Conservation (phyloP, 1,139 yeast species). For the Spencermartinsiella ligniputridi region DNA sequence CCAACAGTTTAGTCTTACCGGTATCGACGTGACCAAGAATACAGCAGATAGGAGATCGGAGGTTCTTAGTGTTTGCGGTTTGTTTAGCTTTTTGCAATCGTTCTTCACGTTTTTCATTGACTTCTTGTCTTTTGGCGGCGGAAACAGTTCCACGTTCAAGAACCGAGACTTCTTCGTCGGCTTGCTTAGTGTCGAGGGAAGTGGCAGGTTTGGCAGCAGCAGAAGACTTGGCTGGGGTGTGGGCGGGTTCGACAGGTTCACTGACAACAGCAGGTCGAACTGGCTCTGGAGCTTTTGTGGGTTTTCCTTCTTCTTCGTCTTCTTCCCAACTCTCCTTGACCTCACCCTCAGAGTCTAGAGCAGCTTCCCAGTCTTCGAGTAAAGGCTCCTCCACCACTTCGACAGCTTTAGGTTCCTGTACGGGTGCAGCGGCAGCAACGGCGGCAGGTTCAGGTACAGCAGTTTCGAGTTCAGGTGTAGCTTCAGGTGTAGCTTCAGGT, state of each 20-base stretch:
- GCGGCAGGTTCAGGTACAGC: constrained; percentile 22
- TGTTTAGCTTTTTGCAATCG: constrained; percentile 38
- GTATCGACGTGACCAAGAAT: constrained; percentile 99
- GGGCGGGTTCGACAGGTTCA: constrained; percentile 21
- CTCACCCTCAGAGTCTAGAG: constrained; percentile 37
- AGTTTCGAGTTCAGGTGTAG: too few relatives aligned
- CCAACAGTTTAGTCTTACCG: constrained; percentile 95
- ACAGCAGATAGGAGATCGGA: constrained; percentile 99
- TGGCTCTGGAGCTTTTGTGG: constrained; percentile 16
- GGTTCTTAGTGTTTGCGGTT: constrained; percentile 39
- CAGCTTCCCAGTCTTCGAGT: constrained; percentile 39
- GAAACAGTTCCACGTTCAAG: constrained; percentile 28
- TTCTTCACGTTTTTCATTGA: constrained; percentile 38
- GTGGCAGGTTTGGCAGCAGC: constrained; percentile 17
- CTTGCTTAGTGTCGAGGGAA: constrained; percentile 27
- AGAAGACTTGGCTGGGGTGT: constrained; percentile 24
- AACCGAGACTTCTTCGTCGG: constrained; percentile 27
- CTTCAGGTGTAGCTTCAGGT: constrained; percentile 21
- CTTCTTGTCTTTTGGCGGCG: constrained; percentile 23
- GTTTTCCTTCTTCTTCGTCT: constrained; percentile 19
- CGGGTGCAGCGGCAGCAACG: constrained; percentile 19
- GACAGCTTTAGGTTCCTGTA: constrained; percentile 24
- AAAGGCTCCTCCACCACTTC: constrained; percentile 27
- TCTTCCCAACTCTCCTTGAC: constrained; percentile 33
- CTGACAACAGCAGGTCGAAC: constrained; percentile 17